These are phyloP conservation scores for Grosmannia serpens DNA, from an alignment of 2,329 filamentous ascomycete genomes.

Conservation along the genomic window DNA sequence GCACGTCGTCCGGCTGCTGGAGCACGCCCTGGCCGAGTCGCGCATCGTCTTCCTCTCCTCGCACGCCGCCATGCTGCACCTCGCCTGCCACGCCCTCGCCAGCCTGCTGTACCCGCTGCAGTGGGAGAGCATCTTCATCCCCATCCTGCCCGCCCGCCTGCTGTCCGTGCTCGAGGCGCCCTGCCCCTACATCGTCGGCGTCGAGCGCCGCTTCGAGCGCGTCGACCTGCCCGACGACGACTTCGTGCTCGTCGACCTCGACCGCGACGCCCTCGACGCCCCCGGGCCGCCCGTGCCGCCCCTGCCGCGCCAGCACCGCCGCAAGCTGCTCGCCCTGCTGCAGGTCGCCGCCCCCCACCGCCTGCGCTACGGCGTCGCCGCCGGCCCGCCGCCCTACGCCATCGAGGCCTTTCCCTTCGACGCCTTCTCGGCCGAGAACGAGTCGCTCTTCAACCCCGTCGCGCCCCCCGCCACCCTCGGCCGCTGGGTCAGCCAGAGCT, in stretches of 20 bases:
- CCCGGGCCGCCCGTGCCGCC: slow-evolving; percentile 59
- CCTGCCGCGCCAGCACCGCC: slow-evolving; percentile 76
- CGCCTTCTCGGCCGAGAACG: slow-evolving; percentile 77
- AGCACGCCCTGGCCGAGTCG: slow-evolving; percentile 86
- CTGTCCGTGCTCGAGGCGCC: slow-evolving; percentile 87
- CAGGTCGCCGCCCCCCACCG: slow-evolving; percentile 87
- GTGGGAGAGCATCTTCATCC: slow-evolving; percentile 92
- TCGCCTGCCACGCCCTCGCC: slow-evolving; percentile 77
- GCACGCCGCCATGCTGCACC: slow-evolving; percentile 89
- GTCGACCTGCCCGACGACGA: slow-evolving; percentile 86
- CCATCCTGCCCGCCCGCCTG: slow-evolving; percentile 74
- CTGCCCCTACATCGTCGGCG: slow-evolving; percentile 93
- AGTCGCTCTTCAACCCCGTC: slow-evolving; percentile 63
- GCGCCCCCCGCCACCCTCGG: slow-evolving; percentile 62
- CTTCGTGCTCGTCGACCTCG: slow-evolving; percentile 88
- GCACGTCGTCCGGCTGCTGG: slow-evolving; percentile 85
- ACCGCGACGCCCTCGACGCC: slow-evolving; percentile 81
- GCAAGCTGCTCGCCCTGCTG: slow-evolving; percentile 79
- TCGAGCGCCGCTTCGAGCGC: slow-evolving; percentile 82
- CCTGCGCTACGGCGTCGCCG: slow-evolving; percentile 70
- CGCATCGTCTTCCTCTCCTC: slow-evolving; percentile 94
- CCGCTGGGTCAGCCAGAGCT: slow-evolving; percentile 82
- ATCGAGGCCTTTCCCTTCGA: slow-evolving; percentile 88
- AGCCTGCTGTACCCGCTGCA: slow-evolving; percentile 82
- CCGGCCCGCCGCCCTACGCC: slow-evolving; percentile 86